Conservation (phyloP, 441 rosid species). For the Aquilaria agallochum region DNA sequence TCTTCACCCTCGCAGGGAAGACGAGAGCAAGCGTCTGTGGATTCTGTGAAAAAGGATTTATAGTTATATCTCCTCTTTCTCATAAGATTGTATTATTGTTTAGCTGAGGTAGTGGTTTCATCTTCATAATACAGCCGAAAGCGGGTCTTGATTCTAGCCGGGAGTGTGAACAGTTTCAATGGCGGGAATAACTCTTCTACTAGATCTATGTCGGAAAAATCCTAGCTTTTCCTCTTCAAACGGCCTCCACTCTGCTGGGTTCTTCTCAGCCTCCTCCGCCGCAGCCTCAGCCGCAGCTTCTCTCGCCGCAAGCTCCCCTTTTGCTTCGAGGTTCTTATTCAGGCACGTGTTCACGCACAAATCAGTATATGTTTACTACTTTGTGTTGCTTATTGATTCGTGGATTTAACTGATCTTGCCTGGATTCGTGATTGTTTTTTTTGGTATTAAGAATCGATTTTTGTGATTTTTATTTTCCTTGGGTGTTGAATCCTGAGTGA, state of each 20-base stretch:
- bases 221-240: slow-evolving; percentile 44
- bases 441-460: too few relatives aligned
- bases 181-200: slow-evolving; percentile 79
- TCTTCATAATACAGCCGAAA: slow-evolving; percentile 2
- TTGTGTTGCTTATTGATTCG: not conserved
- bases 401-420: too few relatives aligned
- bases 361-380: not conserved
- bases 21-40: not conserved
- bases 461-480: too few relatives aligned
- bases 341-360: slow-evolving; percentile 41
- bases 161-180: slow-evolving; percentile 27
- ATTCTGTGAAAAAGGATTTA: not conserved
- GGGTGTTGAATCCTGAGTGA: too few relatives aligned
- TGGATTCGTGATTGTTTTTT: too few relatives aligned
- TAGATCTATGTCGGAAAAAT: slow-evolving; percentile 77
- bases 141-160: slow-evolving; percentile 1
- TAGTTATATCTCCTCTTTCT: too few relatives aligned
- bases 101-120: slow-evolving; percentile 3
- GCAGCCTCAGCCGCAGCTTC: slow-evolving; percentile 60
- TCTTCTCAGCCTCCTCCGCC: slow-evolving; percentile 53
- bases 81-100: too few relatives aligned
- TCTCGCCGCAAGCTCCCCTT: slow-evolving; percentile 56
- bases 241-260: slow-evolving; percentile 42
- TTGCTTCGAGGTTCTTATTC: slow-evolving; percentile 73
- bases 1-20: not conserved